Evolutionary conservation across 169 alveolate species (phyloP), one percentile per base, ranked within the genome.

Genomic region (Plasmodium blacklocki): DNA sequence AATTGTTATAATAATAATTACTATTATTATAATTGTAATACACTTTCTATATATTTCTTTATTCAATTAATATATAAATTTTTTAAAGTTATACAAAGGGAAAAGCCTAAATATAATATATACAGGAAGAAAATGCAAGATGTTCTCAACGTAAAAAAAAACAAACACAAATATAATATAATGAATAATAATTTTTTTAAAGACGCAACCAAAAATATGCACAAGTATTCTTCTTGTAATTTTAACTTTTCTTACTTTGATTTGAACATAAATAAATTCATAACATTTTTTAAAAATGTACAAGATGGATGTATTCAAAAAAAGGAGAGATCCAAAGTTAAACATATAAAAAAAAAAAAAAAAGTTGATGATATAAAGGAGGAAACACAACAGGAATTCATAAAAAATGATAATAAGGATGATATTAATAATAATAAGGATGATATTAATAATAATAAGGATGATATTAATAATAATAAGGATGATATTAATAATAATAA

Each of bases 51-150:
- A 5, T 58, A 54, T 29, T 15, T 68, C 11, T 83, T 83, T 54
- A 32, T 83, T 23, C 58, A 68, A 19, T 32, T 83, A 21, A 29
- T 83, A 11, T 83, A 83, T 39, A 62, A 52, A 29, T 68, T 83
- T 68, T 83, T 58, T 67, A 83, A 68, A 18, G 49, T 49, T 11
- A 7, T 39, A 19, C 60, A 32, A 14, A n/a, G 49, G 19, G 0
- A 1, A 0, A 11, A n/a, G 2, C 29, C 64, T 0, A 12, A 15
- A 8, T 15, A 54, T 73, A 43, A 19, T 18, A 60, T 2, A 14
- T 29, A 2, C 19, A 23, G 23, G n/a, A 21, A 52, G 39, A 15
- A 15, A 7, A 64, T 15, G n/a, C 45, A 74, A 15, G 1, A 47
- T n/a, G 39, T 59, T 50, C 15, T 2, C 18, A 2, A 0, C 70